These are phyloP conservation scores for Leccinum barrowsii DNA, from an alignment of 768 basidiomycete species.

Conservation along the genomic window DNA sequence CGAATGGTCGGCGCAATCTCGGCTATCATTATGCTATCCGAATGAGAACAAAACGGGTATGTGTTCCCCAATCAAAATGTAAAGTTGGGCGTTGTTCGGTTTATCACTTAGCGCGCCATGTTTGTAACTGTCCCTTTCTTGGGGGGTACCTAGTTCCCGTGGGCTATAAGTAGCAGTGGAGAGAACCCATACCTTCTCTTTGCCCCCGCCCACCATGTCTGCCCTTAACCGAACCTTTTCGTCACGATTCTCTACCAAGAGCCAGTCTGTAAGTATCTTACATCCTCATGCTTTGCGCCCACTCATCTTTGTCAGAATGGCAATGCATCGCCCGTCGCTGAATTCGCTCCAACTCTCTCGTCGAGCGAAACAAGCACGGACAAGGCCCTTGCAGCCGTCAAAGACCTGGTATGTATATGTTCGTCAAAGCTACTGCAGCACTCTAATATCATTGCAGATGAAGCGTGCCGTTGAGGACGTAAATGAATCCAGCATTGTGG, in stretches of 20 bases:
- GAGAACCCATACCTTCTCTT: neutral
- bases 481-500: slow-evolving; percentile 26
- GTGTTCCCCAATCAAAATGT: slow-evolving; percentile 3
- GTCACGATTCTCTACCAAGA: slow-evolving; percentile 27
- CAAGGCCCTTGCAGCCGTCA: slow-evolving; percentile 27
- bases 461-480: slow-evolving; percentile 31
- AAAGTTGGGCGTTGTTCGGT: slow-evolving; percentile 19
- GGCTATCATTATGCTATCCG: slow-evolving; percentile 3
- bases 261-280: slow-evolving; percentile 21
- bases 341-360: slow-evolving; percentile 1
- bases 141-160: slow-evolving; percentile 9
- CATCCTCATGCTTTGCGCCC: neutral
- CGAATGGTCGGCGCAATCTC: neutral
- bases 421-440: neutral
- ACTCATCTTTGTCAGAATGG: slow-evolving; percentile 1
- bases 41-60: neutral
- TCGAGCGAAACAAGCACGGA: slow-evolving; percentile 15
- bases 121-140: slow-evolving; percentile 11
- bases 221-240: slow-evolving; percentile 29
- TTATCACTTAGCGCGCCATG: slow-evolving; percentile 10
- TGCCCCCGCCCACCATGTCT: slow-evolving; percentile 21
- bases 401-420: slow-evolving; percentile 25
- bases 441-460: slow-evolving; percentile 16
- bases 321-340: slow-evolving; percentile 13
- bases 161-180: slow-evolving; percentile 26